Evolutionary conservation across 2,329 filamentous ascomycete genomes (phyloP), one percentile per base, ranked within the genome.

Genomic region (Helotiales sp.): DNA sequence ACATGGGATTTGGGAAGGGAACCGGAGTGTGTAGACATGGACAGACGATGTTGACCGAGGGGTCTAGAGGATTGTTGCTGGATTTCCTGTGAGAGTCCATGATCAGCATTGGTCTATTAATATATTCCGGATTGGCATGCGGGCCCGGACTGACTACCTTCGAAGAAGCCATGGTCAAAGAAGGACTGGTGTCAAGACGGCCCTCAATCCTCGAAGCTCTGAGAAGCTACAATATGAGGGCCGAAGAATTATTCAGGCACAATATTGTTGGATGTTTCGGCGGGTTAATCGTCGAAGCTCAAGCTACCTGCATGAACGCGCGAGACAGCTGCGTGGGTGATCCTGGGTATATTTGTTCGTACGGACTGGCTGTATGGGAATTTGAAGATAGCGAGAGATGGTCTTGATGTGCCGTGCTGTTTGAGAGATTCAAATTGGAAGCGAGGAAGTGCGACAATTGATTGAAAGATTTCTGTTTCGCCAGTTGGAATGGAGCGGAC

Each of bases 51-150:
- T 76, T 87, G 87, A 78, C 84, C 84, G 78, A 91, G 84, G 80
- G 90, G 89, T 80, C 90, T 87, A 76, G 88, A 87, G 73, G 88
- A 83, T 52, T 61, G 59, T 77, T 88, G 83, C 78, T 86, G 85
- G 78, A 88, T 87, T 82, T 89, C 87, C 87, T 90, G 79, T 73
- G 75, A 72, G 68, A 63, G 72, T 66, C 70, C 70, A 73, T 72
- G 64, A 74, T 74, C 75, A 75, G 75, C 72, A 67, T 45, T 64
- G 73, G 59, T 74, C 75, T 74, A 75, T 71, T 69, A 73, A 76
- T 76, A 72, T 65, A 68, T 66, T 62, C 52, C 43, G 17, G 34
- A 52, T 72, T 68, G 72, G 73, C 66, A 72, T 73, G 73, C 72
- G 69, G 71, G 68, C 70, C 73, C 66, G 64, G 65, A 77, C 76